Percentiles rank a stretch among this genome's conserved stretches.
These are phyloP conservation scores for Coccomyxa sp. DNA, from an alignment of 139 green algal species.

Conservation along the genomic window DNA sequence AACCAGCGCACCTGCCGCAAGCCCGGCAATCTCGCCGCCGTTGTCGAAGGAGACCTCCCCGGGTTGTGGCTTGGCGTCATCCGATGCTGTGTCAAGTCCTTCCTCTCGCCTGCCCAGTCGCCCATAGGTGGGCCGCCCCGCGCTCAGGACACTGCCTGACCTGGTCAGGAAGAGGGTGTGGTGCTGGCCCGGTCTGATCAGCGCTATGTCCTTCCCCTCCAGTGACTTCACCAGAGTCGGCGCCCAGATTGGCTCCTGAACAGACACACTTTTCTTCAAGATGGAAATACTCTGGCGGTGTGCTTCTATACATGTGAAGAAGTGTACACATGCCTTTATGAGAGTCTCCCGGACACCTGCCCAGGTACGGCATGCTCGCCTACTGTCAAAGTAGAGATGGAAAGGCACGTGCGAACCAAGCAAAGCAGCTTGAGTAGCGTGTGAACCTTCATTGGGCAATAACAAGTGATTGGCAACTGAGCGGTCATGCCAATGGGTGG, in stretches of 20 bases:
- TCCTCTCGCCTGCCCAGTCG: slow-evolving; percentile 52
- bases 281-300: too few species aligned
- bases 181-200: slow-evolving; percentile 68
- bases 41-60: slow-evolving; percentile 36
- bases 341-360: too few species aligned
- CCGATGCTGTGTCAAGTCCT: slow-evolving; percentile 38
- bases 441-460: too few species aligned
- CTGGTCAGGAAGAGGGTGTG: slow-evolving; percentile 70
- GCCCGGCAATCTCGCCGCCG: slow-evolving; percentile 38
- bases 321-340: too few species aligned
- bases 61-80: slow-evolving; percentile 23
- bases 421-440: too few species aligned
- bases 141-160: slow-evolving; percentile 47
- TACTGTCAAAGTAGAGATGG: too few species aligned
- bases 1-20: slow-evolving; percentile 29
- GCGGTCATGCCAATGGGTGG: too few species aligned
- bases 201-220: slow-evolving; percentile 6
- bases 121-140: slow-evolving; percentile 77
- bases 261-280: not conserved
- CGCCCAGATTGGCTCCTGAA: slow-evolving; percentile 25
- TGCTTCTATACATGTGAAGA: too few species aligned
- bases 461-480: too few species aligned
- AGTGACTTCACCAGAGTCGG: slow-evolving; percentile 42
- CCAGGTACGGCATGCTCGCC: too few species aligned
- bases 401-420: too few species aligned